These are phyloP conservation scores for Candida ulmi DNA, from an alignment of 805 yeast genomes.

Conservation along the genomic window DNA sequence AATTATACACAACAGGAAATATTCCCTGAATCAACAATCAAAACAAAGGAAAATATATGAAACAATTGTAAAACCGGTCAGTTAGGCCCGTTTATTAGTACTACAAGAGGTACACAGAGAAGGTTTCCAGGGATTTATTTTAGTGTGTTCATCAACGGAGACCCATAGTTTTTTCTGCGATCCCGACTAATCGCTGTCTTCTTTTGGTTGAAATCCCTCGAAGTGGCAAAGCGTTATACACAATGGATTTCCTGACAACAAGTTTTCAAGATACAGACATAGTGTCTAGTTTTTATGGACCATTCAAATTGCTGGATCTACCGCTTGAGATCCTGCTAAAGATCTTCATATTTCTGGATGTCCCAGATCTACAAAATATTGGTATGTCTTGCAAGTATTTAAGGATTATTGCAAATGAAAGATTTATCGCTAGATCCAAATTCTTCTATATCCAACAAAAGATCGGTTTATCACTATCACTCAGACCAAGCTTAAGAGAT, in stretches of 20 bases:
- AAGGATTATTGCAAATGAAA: slow-evolving; percentile 13
- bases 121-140: too few relatives aligned
- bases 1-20: too few relatives aligned
- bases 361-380: slow-evolving; percentile 16
- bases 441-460: slow-evolving; percentile 15
- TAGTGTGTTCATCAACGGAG: too few relatives aligned
- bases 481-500: slow-evolving; percentile 11
- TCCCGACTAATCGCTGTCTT: too few relatives aligned
- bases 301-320: slow-evolving; percentile 17
- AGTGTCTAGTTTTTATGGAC: slow-evolving; percentile 7
- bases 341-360: slow-evolving; percentile 17
- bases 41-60: too few relatives aligned
- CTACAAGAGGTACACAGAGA: too few relatives aligned
- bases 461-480: slow-evolving; percentile 13
- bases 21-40: too few relatives aligned
- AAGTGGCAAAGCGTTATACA: too few relatives aligned
- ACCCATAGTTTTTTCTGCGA: too few relatives aligned
- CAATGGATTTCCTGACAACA: slow-evolving; percentile 21
- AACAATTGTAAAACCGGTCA: too few relatives aligned
- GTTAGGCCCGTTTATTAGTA: too few relatives aligned
- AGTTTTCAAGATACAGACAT: slow-evolving; percentile 13
- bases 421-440: slow-evolving; percentile 17
- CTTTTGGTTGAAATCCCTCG: too few relatives aligned
- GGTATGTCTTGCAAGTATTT: slow-evolving; percentile 15
- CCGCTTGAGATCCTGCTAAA: slow-evolving; percentile 21